Base-by-base conservation (phyloP, 495 filamentous ascomycete genomes). In the Letharia columbiana region DNA sequence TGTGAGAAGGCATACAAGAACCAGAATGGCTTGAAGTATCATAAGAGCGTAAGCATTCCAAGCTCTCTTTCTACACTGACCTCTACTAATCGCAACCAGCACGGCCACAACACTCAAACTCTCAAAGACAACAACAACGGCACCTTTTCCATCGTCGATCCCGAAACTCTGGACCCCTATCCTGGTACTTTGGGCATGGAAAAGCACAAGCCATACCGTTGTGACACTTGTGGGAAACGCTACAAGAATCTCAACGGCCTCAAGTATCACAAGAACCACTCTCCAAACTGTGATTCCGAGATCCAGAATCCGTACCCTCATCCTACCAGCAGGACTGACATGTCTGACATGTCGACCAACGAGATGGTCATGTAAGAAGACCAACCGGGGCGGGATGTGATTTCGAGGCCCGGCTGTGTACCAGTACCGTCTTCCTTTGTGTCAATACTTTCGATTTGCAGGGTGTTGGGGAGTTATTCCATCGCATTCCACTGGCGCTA, bases 1-100 rank as follows among this genome's bases (percentile, higher is more conserved):
- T 99, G 94, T 73, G 94, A 99, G 75, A 99, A 99, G 80, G 94
- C 94, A 18, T 99, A 99, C 76, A 99, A 99, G 82, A 99, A 99
- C 75, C 94, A 98, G 72, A 99, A 99, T 71, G 94, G 94, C 42
- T 80, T 99, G 42, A 98, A 98, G 82, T 95, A 89, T 65, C 84
- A 86, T 72, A 86, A 86, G 77, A 77, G 82, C 74, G 87, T 89
- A 81, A 77, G 86, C 81, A 31, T 42, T 40, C 50, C 63, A 44
- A 67, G 31, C 60, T 63, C 37, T 35, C 18, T 68, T 52, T 33
- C 49, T 33, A 7, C 23, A 57, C 31, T 20, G 35, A 6, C 18
- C 18, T 37, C 52, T n/a, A 37, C 61, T 47, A 60, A 54, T n/a
- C 9, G 68, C 58, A 28, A 66, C 60, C 60, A 90, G 87, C 94